phyloP scores from a whole-genome alignment of 805 yeast species.

The Candida cerambycidarum region DNA sequence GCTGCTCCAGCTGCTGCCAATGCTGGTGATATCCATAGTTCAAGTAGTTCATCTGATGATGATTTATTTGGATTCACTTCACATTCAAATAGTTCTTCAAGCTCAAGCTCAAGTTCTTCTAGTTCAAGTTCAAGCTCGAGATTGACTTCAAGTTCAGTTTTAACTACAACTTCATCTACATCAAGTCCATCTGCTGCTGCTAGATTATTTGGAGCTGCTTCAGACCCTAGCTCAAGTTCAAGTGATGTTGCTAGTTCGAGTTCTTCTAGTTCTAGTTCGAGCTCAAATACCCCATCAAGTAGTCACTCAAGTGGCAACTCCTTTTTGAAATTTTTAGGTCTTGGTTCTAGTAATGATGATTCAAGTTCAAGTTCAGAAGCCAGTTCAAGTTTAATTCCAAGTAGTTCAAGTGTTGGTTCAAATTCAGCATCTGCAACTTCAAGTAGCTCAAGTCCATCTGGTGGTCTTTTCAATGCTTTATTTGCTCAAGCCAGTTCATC shows the following conservation, averaged over 20 bases:
- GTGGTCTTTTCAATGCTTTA: conserved; percentile 9
- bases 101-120: conserved; percentile 15
- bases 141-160: conserved; percentile 8
- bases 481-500: conserved; percentile 7
- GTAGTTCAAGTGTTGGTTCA: conserved; percentile 4
- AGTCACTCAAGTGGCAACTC: conserved; percentile 8
- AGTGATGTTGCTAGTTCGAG: too few relatives aligned
- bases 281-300: conserved; percentile 9
- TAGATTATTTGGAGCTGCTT: neutral
- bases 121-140: conserved; percentile 13
- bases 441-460: conserved; percentile 8
- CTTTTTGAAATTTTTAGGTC: conserved; percentile 5
- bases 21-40: neutral
- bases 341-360: conserved; percentile 7
- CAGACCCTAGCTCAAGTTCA: too few relatives aligned
- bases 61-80: conserved; percentile 6
- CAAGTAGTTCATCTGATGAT: neutral
- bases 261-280: conserved; percentile 14
- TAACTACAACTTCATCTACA: conserved; percentile 7
- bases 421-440: conserved; percentile 8
- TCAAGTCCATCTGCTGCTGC: neutral
- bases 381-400: conserved; percentile 8
- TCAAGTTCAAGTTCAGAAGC: conserved; percentile 1
- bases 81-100: conserved; percentile 14
- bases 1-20: conserved; percentile 6